Conservation (phyloP, 1,284 basidiomycete genomes). For the Puccinia polysora region DNA sequence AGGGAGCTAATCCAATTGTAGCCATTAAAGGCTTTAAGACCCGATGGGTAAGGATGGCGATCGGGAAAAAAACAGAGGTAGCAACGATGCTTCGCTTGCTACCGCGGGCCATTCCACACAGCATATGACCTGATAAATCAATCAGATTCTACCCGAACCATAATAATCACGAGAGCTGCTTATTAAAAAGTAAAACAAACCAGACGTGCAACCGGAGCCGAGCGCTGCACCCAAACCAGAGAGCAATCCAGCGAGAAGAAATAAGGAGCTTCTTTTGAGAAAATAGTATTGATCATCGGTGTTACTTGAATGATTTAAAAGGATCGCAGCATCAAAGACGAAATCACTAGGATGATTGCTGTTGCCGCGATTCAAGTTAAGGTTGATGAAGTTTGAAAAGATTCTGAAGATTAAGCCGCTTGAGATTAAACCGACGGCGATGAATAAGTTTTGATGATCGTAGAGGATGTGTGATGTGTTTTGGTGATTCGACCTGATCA, state of each 20-base stretch:
- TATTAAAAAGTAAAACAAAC: background rate
- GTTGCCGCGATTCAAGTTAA: background rate
- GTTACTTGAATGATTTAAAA: background rate
- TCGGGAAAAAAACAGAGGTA: slow-evolving; percentile 25
- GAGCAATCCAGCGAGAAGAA: slow-evolving; percentile 16
- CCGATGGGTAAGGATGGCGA: slow-evolving; percentile 33
- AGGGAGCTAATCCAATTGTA: background rate
- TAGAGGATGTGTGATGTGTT: background rate
- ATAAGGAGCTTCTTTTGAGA: background rate
- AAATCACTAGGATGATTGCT: too few species aligned
- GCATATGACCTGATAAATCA: slow-evolving; percentile 23
- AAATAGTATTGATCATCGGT: background rate
- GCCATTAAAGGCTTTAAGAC: slow-evolving; percentile 4
- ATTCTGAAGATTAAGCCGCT: slow-evolving; percentile 15
- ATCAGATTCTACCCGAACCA: background rate
- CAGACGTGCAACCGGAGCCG: slow-evolving; percentile 29
- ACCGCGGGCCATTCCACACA: slow-evolving; percentile 29
- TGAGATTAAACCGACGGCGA: background rate
- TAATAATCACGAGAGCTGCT: background rate
- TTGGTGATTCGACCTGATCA: background rate
- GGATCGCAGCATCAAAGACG: slow-evolving; percentile 15
- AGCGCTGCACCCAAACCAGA: slow-evolving; percentile 10
- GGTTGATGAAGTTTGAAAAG: background rate
- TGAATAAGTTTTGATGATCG: slow-evolving; percentile 1
- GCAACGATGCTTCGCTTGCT: slow-evolving; percentile 29